Evolutionary conservation across 2,329 filamentous ascomycete genomes (phyloP), one percentile per base, ranked within the genome.

Genomic region (Trichoderma lentiforme): DNA sequence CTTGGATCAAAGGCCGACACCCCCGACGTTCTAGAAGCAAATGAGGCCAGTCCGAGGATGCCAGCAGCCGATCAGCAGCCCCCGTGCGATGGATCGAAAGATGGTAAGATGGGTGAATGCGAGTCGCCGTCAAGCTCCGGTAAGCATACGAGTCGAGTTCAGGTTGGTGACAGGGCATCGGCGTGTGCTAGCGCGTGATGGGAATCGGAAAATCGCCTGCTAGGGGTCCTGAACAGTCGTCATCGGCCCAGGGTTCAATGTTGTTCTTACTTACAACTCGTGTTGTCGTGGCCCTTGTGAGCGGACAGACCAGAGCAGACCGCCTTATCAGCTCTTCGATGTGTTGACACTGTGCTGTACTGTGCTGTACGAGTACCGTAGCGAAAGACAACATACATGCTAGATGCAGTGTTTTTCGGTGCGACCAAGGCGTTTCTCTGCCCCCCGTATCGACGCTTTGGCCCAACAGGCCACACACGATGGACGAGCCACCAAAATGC

Each of bases 401-500:
- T 58, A 8, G 26, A 58, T n/a, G 26, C 26, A 18, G 26, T 36
- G 26, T 30, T 28, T 43, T 18, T 18, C 34, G 32, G 61, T 30
- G 34, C 36, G 47, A 32, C 24, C 34, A 64, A 43, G 58, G 53
- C 26, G 14, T 28, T 39, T 39, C 36, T 14, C 24, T 24, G 12
- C n/a, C 18, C 15, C 30, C 30, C 28, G 58, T 36, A 26, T 34
- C 58, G 21, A 21, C 21, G 30, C 58, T 36, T 53, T 43, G 39
- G 39, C 39, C 39, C 18, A 43, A 18, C 39, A 36, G n/a, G 15
- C 47, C 47, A 53, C 47, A 51, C 43, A 53, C 21, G 56, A 47
- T 34, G 32, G 57, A 70, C 57, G 32, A 47, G 71, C 65, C 64
- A 72, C 56, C 63, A 61, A 61, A 61, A 62, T 34, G 60, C 69